These are phyloP conservation scores for Fagopyrum esculentum DNA, from an alignment of 148 eudicot genomes.

Conservation along the genomic window DNA sequence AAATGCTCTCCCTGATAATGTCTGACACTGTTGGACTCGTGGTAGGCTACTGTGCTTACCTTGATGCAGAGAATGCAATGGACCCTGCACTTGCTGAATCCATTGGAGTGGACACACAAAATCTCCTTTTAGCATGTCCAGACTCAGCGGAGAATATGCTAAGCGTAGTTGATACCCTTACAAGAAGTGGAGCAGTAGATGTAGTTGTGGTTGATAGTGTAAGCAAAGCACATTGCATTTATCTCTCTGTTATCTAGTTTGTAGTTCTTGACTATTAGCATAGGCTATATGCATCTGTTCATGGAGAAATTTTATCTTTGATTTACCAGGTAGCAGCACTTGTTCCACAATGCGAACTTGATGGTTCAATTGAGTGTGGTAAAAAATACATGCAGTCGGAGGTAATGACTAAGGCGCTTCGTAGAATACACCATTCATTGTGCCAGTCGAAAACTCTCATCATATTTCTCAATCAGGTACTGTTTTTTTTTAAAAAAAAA, in stretches of 20 bases:
- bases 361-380: slow-evolving; percentile 31
- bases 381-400: slow-evolving; percentile 31
- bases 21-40: slow-evolving; percentile 6
- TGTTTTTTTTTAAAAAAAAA: neutral
- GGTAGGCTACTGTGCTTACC: slow-evolving; percentile 91
- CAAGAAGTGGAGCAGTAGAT: slow-evolving; percentile 82
- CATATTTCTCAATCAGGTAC: slow-evolving; percentile 87
- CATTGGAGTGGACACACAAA: slow-evolving; percentile 68
- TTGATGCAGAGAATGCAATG: slow-evolving; percentile 93
- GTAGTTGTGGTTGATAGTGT: slow-evolving; percentile 97
- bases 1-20: neutral
- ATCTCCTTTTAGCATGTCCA: slow-evolving; percentile 80
- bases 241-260: neutral
- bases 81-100: slow-evolving; percentile 73
- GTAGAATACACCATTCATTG: slow-evolving; percentile 75
- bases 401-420: slow-evolving; percentile 79
- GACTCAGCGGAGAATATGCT: slow-evolving; percentile 93
- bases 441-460: slow-evolving; percentile 70
- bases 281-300: neutral
- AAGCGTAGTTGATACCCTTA: slow-evolving; percentile 75
- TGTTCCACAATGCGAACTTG: slow-evolving; percentile 75
- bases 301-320: neutral
- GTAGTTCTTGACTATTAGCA: too few relatives aligned
- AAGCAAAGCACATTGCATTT: slow-evolving; percentile 32
- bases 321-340: slow-evolving; percentile 86